These are phyloP conservation scores for Ananas comosus DNA, from an alignment of 176 grass and related monocot genomes.

Conservation along the genomic window DNA sequence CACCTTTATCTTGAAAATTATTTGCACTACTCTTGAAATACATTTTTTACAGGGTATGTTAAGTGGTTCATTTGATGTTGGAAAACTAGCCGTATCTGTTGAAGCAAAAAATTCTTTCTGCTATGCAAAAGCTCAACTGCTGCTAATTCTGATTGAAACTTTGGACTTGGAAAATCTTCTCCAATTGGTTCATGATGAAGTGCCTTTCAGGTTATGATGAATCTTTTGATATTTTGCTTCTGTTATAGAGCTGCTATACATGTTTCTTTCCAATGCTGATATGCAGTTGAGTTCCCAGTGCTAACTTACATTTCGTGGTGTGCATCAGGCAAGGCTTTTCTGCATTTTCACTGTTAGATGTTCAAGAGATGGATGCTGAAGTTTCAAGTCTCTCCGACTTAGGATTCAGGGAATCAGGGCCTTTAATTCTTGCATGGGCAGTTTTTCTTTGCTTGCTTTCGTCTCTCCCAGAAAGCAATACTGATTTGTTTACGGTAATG, in stretches of 20 bases:
- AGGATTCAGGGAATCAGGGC: slow-evolving; percentile 51
- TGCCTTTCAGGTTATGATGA: slow-evolving; percentile 58
- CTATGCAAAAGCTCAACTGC: slow-evolving; percentile 73
- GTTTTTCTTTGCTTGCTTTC: slow-evolving; percentile 63
- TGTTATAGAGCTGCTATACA: neutral
- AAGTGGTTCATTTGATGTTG: slow-evolving; percentile 61
- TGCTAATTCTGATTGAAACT: slow-evolving; percentile 81
- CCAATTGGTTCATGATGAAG: slow-evolving; percentile 59
- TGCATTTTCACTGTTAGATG: slow-evolving; percentile 68
- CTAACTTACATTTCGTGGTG: slow-evolving; percentile 1
- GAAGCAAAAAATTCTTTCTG: slow-evolving; percentile 68
- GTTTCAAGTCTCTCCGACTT: slow-evolving; percentile 66
- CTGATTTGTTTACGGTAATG: slow-evolving; percentile 33
- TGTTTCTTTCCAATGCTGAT: neutral
- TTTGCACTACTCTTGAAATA: neutral
- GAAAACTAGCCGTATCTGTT: slow-evolving; percentile 57
- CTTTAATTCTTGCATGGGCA: slow-evolving; percentile 83
- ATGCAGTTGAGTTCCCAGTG: no score
- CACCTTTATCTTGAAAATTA: neutral
- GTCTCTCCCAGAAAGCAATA: slow-evolving; percentile 61
- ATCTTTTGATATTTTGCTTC: slow-evolving; percentile 11
- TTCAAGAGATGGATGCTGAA: slow-evolving; percentile 83
- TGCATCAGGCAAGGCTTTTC: slow-evolving; percentile 48
- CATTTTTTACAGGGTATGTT: slow-evolving; percentile 50
- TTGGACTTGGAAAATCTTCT: slow-evolving; percentile 88